Base-by-base conservation (phyloP, 139 green algal species). In the Pseudopediastrum boryanum region DNA sequence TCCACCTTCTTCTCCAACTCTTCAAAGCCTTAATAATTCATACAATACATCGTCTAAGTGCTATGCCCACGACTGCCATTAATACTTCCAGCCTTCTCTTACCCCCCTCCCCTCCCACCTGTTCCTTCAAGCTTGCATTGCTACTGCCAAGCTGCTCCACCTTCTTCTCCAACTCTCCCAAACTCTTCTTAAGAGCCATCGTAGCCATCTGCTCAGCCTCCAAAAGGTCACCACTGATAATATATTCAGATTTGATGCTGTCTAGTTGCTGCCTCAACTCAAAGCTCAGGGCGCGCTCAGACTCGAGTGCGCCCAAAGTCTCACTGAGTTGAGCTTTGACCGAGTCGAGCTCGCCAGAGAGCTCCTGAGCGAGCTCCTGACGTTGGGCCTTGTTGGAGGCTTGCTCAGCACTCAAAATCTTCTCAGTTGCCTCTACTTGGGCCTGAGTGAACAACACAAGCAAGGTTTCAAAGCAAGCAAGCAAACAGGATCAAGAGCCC, bases 171-270 rank as follows among this genome's bases (percentile, higher is more conserved):
- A 80, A 64, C 12, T 78, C 73, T 33, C 43, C 38, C 19, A 85
- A 33, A 23, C 44, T 51, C 44, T 64, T 71, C 51, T 74, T 78
- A 29, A 85, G 72, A 9, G 39, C 42, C 44, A 81, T 74, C 35
- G 44, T 72, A 46, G 31, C 52, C 46, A 52, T 72, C 74, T 81
- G 74, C 74, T 81, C 74, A 27, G 74, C 62, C 62, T 81, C 74
- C 23, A 81, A 46, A 35, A 81, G 44, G 46, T 81, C 74, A 72
- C 73, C 73, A 51, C 62, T 63, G 16, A 61, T 71, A 43, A 80
- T 71, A 61, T 80, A 80, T 61, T 80, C 73, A 61, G 59, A 75
- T 65, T 81, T 81, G 50, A 85, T 77, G 1, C 10, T 19, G 54
- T 85, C 80, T 21, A 71, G 58, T 58, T 85, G 64, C 36, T 2